Percentiles rank a stretch among this genome's conserved stretches.
phyloP scores from a whole-genome alignment of 2,329 filamentous ascomycete genomes.

The Pyrenochaeta sp. region DNA sequence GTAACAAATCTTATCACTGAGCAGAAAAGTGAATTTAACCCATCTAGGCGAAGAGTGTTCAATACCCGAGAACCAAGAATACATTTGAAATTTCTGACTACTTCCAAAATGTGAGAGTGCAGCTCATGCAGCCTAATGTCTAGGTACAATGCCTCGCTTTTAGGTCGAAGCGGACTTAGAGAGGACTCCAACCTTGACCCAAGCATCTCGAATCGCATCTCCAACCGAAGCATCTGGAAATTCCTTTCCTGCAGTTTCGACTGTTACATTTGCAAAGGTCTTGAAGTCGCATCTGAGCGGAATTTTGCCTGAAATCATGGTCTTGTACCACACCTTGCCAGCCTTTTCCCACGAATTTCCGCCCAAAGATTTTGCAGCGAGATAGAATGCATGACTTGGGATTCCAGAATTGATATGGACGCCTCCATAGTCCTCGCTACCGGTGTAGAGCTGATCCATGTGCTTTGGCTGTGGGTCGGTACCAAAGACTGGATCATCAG shows the following conservation, averaged over 20 bases:
- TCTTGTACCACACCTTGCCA: slow-evolving; percentile 20
- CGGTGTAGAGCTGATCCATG: background rate
- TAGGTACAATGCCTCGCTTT: no score
- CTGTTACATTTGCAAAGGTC: slow-evolving; percentile 1
- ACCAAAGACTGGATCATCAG: slow-evolving; percentile 1
- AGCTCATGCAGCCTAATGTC: no score
- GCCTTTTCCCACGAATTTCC: slow-evolving; percentile 55
- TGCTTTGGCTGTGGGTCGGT: slow-evolving; percentile 59
- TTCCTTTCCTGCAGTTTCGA: background rate
- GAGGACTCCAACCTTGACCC: slow-evolving; percentile 4
- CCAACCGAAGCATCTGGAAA: background rate
- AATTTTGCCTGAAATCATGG: slow-evolving; percentile 8
- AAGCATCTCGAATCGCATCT: slow-evolving; percentile 1
- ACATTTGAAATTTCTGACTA: no score
- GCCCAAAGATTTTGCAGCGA: slow-evolving; percentile 57
- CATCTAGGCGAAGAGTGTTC: no score
- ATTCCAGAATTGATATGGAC: slow-evolving; percentile 60
- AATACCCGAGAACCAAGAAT: no score
- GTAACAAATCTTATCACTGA: no score
- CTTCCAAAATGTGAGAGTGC: no score
- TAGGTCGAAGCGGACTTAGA: no score
- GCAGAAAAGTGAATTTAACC: no score
- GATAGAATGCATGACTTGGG: slow-evolving; percentile 65
- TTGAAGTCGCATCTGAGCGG: slow-evolving; percentile 5
- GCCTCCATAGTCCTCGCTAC: background rate